Conservation (phyloP, 805 yeast genomes). For the Sugiyamaella lignohabitans region DNA sequence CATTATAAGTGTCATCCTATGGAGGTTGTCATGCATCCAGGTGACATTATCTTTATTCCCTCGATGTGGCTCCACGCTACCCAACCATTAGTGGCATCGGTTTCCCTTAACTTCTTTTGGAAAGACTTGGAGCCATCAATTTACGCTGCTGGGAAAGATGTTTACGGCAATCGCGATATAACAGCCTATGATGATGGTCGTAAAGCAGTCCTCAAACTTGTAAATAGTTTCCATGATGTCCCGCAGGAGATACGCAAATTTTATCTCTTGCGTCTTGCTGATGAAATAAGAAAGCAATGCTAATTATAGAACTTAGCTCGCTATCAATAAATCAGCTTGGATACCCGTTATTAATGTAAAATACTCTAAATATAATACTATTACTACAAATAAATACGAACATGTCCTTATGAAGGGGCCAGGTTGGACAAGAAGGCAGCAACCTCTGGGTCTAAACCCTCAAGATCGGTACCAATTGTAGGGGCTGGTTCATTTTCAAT, state of each 20-base stretch:
- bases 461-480: conserved; percentile 35
- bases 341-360: too few relatives aligned
- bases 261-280: conserved; percentile 28
- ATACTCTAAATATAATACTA: too few relatives aligned
- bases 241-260: conserved; percentile 29
- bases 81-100: conserved; percentile 27
- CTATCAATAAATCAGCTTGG: too few relatives aligned
- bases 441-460: conserved; percentile 42
- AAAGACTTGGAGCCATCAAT: conserved; percentile 24
- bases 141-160: conserved; percentile 32
- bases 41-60: conserved; percentile 35
- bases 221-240: conserved; percentile 21
- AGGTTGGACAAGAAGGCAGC: conserved; percentile 43
- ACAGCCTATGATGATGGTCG: conserved; percentile 32
- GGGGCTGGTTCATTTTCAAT: background rate
- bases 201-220: conserved; percentile 20
- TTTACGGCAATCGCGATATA: conserved; percentile 35
- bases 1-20: conserved; percentile 22
- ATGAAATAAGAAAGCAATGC: conserved; percentile 21
- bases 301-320: too few relatives aligned
- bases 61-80: conserved; percentile 37
- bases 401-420: conserved; percentile 30
- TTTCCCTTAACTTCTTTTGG: conserved; percentile 35
- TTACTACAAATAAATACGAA: too few relatives aligned
- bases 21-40: conserved; percentile 31